A percentile compares a stretch with the other conserved stretches of the same genome.
Conservation (phyloP, 2,329 filamentous ascomycete genomes). For the Penicillium sp. region DNA sequence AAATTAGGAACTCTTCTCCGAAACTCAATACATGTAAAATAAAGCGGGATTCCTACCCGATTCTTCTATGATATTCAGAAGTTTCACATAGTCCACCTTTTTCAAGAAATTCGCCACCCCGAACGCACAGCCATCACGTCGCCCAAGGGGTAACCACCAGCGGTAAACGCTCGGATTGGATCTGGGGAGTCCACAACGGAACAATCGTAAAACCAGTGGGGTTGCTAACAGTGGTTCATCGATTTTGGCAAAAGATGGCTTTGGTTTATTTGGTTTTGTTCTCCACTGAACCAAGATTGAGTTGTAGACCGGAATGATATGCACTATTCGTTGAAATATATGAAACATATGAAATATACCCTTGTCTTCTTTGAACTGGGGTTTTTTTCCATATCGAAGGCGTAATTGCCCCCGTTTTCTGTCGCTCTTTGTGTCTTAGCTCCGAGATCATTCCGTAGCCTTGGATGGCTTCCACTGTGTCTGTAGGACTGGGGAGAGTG, state of each 20-base stretch:
- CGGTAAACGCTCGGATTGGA: constrained; percentile 15
- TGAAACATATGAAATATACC: background rate
- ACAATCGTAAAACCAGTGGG: constrained; percentile 24
- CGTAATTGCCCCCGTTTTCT: background rate
- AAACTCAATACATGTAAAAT: background rate
- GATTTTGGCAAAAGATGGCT: background rate
- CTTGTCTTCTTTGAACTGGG: background rate
- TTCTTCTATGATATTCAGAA: background rate
- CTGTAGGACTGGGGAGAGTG: no score
- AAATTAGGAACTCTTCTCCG: background rate
- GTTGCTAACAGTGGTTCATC: constrained; percentile 8
- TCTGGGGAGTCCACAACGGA: constrained; percentile 21
- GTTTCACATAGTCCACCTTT: background rate
- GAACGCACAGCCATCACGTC: background rate
- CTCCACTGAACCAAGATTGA: background rate
- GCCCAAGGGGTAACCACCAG: constrained; percentile 11
- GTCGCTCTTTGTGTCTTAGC: background rate
- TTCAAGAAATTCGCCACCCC: no score
- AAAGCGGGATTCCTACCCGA: background rate
- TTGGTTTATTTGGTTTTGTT: background rate
- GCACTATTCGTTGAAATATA: background rate
- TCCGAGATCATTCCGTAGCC: background rate
- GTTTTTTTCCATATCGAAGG: background rate
- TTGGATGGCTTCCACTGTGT: background rate
- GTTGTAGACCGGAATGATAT: background rate